A percentile compares a stretch with the other conserved stretches of the same genome.
phyloP scores from a whole-genome alignment of 208 protist species.

The Porcisia deanei region DNA sequence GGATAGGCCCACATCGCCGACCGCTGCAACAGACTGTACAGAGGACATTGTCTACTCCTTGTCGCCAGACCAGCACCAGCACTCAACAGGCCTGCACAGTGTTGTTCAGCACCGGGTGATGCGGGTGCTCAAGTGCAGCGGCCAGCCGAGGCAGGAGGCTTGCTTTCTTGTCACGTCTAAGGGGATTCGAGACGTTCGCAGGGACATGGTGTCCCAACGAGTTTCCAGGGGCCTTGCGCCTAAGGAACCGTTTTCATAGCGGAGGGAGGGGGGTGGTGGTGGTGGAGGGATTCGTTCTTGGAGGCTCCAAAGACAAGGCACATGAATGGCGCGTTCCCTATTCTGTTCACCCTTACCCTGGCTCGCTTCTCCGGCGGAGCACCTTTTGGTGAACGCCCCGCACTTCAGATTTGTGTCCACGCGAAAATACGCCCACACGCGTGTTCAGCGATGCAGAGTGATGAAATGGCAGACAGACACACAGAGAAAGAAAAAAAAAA shows the following conservation, averaged over 20 bases:
- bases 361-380: too few relatives aligned
- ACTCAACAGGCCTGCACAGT: not conserved
- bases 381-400: too few relatives aligned
- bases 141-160: slow-evolving; percentile 38
- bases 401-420: too few relatives aligned
- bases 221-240: not conserved
- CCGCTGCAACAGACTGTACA: not conserved
- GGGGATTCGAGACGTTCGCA: slow-evolving; percentile 60
- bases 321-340: too few relatives aligned
- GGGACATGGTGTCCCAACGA: slow-evolving; percentile 7
- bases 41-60: slow-evolving; percentile 33
- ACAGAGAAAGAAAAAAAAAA: too few relatives aligned
- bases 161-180: slow-evolving; percentile 73
- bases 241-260: not conserved
- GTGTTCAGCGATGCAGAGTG: too few relatives aligned
- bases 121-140: slow-evolving; percentile 57
- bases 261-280: not conserved
- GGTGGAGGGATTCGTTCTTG: not conserved
- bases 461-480: too few relatives aligned
- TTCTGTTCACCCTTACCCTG: too few relatives aligned
- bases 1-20: too few relatives aligned
- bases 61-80: too few relatives aligned
- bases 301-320: too few relatives aligned
- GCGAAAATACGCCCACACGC: too few relatives aligned
- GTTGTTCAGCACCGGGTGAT: slow-evolving; percentile 72